Evolutionary conservation across 352 stramenopile genomes (phyloP), one percentile per base, ranked within the genome.

Genomic region (Thalassiosira mediterranea): DNA sequence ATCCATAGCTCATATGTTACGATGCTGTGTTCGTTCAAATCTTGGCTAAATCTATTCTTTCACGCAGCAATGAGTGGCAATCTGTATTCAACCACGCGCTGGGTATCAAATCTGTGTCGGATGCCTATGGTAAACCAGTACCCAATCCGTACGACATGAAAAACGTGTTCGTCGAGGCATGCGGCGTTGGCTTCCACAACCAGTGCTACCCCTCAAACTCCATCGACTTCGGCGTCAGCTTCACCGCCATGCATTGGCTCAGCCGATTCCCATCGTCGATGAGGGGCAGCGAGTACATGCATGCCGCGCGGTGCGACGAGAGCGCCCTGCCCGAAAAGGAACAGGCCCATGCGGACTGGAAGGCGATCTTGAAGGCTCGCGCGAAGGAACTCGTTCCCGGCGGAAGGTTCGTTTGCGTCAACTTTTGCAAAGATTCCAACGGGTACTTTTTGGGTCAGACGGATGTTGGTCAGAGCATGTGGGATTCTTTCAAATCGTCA

Each of bases 231-330:
- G 79, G 72, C 21, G 57, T 85, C 5, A 58, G 19, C 32, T 83
- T 79, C 60, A 88, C 76, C 28, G 80, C 76, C 8, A 88, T 86
- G 80, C 80, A 86, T 60, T 88, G 80, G 80, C 51, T 87, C 3
- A 73, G 56, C 37, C 40, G 13, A 2, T 70, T 64, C 13, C 68
- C 74, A 29, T 73, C 54, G 0, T 76, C 61, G 19, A 44, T 79
- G n/a, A 60, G 49, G 25, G 67, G 71, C 23, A 11, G 1, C 5
- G 31, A 70, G 25, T 46, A 66, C 0, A 75, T 81, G 57, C 70
- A 84, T 63, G 48, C 66, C 19, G 70, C 79, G 40, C 26, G 62
- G 51, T 73, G 56, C 29, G 28, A 26, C 26, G 59, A 70, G 10
- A 47, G 21, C 15, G 49, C 63, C 8, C 1, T 32, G 23, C 40